Evolutionary conservation across 1,284 basidiomycete species (phyloP), one percentile per base, ranked within the genome.

Genomic region (Fistulina hepatica): DNA sequence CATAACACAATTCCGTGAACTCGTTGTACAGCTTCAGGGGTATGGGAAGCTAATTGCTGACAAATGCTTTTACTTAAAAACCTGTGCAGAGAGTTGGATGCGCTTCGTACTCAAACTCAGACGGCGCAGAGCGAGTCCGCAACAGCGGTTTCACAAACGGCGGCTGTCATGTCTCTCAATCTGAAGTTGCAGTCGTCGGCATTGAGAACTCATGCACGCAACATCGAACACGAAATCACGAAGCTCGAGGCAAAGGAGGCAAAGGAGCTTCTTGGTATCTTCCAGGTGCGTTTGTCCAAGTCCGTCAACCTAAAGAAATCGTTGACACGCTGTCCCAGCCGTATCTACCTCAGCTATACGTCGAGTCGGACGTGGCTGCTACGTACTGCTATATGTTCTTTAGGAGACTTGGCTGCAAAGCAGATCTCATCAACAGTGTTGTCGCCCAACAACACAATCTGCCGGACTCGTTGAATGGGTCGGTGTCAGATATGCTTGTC

Each of bases 301-400:
- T n/a, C 21, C 35, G 16, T 15, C 13, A 15, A 33, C n/a, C 12
- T 34, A 19, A 26, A 36, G 6, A 24, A 27, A 13, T 20, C 7
- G 21, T 36, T n/a, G 10, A 26, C 33, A 13, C 16, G 17, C 31
- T 42, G 16, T 25, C 21, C 27, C 50, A 89, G 79, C 81, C 85
- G 1, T 93, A 92, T 58, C 63, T 94, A 5, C 86, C 88, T 5
- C 79, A 85, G 50, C 57, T 82, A 4, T 94, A 92, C 53, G 71
- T 86, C 36, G 88, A 94, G 50, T 75, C 73, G 16, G 92, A 95
- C 55, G 76, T 69, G 44, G 88, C 91, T 48, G 83, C 91, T 1
- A 88, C 88, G 3, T 81, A 73, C 42, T 84, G 85, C 45, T 85
- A 93, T 48, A 63, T 97, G 43, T 89, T 93, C 70, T 93, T 97